Evolutionary conservation across 345 rosid genomes (phyloP).

Genomic region (Salix viminalis): DNA sequence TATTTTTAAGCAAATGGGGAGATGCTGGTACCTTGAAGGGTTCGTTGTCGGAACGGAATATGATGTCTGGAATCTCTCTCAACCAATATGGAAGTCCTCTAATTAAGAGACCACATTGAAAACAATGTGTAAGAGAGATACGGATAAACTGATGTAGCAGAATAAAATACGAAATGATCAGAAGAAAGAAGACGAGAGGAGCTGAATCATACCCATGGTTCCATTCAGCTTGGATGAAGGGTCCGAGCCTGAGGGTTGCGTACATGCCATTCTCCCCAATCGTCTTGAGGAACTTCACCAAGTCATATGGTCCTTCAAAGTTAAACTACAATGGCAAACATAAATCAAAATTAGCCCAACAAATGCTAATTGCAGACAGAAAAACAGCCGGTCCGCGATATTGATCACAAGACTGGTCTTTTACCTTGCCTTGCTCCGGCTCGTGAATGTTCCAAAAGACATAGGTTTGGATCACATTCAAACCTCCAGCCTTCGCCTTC

Average conservation of each 20-base stretch:
- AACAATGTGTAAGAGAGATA: neutral
- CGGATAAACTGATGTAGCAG: neutral
- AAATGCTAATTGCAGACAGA: neutral
- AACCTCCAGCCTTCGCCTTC: slow-evolving; percentile 53
- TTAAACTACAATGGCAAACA: slow-evolving; percentile 44
- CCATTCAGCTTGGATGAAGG: slow-evolving; percentile 97
- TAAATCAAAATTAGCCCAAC: neutral
- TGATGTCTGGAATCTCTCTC: slow-evolving; percentile 62
- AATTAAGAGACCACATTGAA: slow-evolving; percentile 2
- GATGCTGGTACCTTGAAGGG: slow-evolving; percentile 65
- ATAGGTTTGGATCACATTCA: slow-evolving; percentile 59
- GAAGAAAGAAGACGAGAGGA: neutral
- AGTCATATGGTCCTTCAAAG: slow-evolving; percentile 61
- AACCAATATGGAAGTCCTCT: slow-evolving; percentile 95
- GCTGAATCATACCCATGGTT: slow-evolving; percentile 68
- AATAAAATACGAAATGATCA: neutral
- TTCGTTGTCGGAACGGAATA: slow-evolving; percentile 65
- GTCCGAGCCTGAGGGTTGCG: slow-evolving; percentile 70
- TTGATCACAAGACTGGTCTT: neutral
- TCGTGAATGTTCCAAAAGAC: slow-evolving; percentile 68
- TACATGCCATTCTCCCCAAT: slow-evolving; percentile 53
- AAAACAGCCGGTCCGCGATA: neutral
- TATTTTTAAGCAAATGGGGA: neutral
- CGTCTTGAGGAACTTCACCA: slow-evolving; percentile 72
- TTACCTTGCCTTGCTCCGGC: slow-evolving; percentile 51